A percentile compares a stretch with the other conserved stretches of the same genome.
Evolutionary conservation across 495 filamentous ascomycete genomes (phyloP).

Genomic region (Aspergillus conjunctus): DNA sequence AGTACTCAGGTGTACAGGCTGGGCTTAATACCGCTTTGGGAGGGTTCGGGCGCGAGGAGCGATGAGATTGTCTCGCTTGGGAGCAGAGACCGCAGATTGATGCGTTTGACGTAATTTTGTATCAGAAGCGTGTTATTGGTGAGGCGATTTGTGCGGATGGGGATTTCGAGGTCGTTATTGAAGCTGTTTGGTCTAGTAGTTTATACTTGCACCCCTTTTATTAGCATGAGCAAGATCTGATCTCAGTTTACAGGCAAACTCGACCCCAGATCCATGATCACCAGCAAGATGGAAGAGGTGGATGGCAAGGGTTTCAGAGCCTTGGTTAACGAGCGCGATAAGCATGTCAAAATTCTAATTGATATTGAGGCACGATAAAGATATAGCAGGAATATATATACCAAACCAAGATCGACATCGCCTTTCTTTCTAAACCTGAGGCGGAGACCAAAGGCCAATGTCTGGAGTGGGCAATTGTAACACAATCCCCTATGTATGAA

Average conservation of each 20-base stretch:
- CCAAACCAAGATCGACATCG: background rate
- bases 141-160: slow-evolving; percentile 46
- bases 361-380: slow-evolving; percentile 13
- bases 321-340: slow-evolving; percentile 54
- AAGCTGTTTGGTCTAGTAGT: slow-evolving; percentile 52
- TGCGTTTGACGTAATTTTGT: slow-evolving; percentile 27
- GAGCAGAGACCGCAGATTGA: slow-evolving; percentile 29
- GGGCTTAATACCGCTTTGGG: slow-evolving; percentile 32
- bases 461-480: too few species aligned
- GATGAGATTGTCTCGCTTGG: slow-evolving; percentile 33
- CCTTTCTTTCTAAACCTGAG: background rate
- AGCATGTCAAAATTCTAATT: slow-evolving; percentile 57
- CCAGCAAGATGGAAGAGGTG: slow-evolving; percentile 54
- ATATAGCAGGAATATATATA: slow-evolving; percentile 2
- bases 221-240: background rate
- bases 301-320: slow-evolving; percentile 57
- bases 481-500: too few species aligned
- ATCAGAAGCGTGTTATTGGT: slow-evolving; percentile 32
- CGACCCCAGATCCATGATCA: slow-evolving; percentile 54
- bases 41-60: slow-evolving; percentile 29
- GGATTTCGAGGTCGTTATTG: slow-evolving; percentile 59
- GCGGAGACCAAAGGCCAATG: background rate
- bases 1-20: slow-evolving; percentile 34
- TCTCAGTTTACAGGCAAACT: slow-evolving; percentile 25
- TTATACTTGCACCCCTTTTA: background rate